Percentiles rank a stretch among this genome's conserved stretches.
Conservation (phyloP, 2,329 filamentous ascomycete genomes). For the Thielaviopsis punctulata region DNA sequence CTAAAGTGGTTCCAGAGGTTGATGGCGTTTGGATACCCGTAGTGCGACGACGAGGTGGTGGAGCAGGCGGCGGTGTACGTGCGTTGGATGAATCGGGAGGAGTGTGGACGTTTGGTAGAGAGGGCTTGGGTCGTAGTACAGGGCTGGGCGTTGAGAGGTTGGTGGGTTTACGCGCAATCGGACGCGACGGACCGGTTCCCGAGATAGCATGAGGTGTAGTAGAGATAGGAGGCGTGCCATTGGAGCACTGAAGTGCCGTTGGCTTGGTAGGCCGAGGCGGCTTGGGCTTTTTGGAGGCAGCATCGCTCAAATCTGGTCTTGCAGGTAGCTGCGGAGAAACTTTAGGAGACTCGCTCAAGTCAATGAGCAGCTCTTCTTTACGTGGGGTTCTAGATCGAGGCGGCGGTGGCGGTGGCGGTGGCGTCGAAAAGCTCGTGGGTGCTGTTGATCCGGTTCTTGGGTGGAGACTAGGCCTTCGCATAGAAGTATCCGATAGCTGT, state of each 20-base stretch:
- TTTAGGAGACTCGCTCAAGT: constrained; percentile 35
- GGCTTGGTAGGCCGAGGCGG: constrained; percentile 44
- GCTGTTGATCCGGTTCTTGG: neutral
- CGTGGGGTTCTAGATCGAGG: constrained; percentile 16
- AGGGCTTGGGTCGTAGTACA: constrained; percentile 19
- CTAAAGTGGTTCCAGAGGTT: constrained; percentile 12
- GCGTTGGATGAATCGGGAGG: constrained; percentile 14
- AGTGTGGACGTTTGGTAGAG: neutral
- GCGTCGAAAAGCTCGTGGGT: neutral
- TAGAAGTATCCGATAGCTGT: neutral
- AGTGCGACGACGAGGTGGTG: constrained; percentile 20
- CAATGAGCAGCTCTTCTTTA: constrained; percentile 41
- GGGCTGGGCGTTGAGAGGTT: constrained; percentile 19
- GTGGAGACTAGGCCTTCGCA: constrained; percentile 1
- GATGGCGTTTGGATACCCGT: neutral
- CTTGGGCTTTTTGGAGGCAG: constrained; percentile 17
- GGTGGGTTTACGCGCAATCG: neutral
- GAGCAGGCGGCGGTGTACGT: constrained; percentile 20
- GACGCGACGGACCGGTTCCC: neutral
- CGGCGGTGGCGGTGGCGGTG: constrained; percentile 1
- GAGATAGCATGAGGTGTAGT: neutral
- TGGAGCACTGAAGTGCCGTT: constrained; percentile 29
- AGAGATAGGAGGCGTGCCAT: neutral
- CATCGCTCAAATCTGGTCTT: neutral
- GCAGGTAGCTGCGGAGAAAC: constrained; percentile 6